These are phyloP conservation scores for Microdochium trichocladiopsis DNA, from an alignment of 2,329 filamentous ascomycete genomes.

Conservation along the genomic window DNA sequence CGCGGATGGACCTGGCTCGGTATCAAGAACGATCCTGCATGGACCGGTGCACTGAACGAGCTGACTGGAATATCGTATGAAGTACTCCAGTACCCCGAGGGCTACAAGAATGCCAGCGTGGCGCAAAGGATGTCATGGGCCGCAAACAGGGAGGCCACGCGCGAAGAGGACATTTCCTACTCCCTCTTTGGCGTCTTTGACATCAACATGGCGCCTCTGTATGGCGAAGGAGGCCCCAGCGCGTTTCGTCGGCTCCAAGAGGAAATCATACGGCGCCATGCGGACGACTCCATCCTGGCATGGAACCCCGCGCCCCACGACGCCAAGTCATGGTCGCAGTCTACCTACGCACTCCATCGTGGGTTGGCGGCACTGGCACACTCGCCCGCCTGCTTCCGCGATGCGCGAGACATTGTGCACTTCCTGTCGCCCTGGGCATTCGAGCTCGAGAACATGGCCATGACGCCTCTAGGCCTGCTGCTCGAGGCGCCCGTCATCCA, in stretches of 20 bases:
- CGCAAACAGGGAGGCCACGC: background rate
- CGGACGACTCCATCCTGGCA: background rate
- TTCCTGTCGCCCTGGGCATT: background rate
- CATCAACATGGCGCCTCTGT: background rate
- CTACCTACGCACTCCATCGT: background rate
- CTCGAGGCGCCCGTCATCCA: background rate
- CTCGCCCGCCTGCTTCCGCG: background rate
- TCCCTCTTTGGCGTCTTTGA: background rate
- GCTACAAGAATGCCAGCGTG: background rate
- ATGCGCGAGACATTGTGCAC: background rate
- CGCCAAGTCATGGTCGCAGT: too few species aligned
- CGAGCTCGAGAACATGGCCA: background rate
- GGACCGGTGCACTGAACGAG: background rate
- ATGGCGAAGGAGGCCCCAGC: background rate
- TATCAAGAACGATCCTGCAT: background rate
- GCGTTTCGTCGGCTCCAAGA: background rate
- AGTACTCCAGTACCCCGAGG: background rate
- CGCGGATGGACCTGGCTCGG: background rate
- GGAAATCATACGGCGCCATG: background rate
- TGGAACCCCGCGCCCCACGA: background rate
- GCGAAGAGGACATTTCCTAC: background rate
- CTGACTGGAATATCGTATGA: background rate
- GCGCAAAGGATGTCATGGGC: background rate
- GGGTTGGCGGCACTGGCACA: background rate
- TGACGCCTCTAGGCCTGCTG: background rate